Percentiles rank a stretch among this genome's conserved stretches.
Conservation (phyloP, 2,329 filamentous ascomycete genomes). For the Diaporthe longicolla region DNA sequence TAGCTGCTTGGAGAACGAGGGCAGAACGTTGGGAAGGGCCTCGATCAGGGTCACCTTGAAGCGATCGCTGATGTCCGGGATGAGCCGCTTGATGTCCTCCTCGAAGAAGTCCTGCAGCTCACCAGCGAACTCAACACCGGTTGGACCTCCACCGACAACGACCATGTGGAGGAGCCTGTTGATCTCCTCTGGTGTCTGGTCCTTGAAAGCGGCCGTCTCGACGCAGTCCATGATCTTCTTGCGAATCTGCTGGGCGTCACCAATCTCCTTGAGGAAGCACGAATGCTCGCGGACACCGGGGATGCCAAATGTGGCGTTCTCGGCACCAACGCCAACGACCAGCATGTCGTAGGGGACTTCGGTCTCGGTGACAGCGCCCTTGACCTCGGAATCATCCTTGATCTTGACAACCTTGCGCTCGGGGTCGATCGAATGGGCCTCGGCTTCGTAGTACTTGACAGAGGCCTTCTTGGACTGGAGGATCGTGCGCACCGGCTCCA, state of each 20-base stretch:
- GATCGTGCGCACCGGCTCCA: constrained; percentile 98
- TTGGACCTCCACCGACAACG: constrained; percentile 92
- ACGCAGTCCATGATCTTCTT: constrained; percentile 99
- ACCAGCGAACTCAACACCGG: constrained; percentile 97
- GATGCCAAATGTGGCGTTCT: constrained; percentile 99
- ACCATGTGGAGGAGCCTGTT: constrained; percentile 99
- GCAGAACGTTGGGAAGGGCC: constrained; percentile 94
- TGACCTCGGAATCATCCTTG: constrained; percentile 92
- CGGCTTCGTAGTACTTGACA: constrained; percentile 98
- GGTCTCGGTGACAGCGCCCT: constrained; percentile 84
- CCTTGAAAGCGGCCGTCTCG: constrained; percentile 98
- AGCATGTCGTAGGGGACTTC: constrained; percentile 99
- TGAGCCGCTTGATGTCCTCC: constrained; percentile 97
- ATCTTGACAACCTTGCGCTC: constrained; percentile 91
- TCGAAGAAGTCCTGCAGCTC: constrained; percentile 99
- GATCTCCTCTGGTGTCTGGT: constrained; percentile 88
- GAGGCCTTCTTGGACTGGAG: constrained; percentile 93
- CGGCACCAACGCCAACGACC: constrained; percentile 95
- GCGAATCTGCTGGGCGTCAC: constrained; percentile 94
- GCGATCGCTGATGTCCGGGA: constrained; percentile 93
- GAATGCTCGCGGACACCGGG: constrained; percentile 95
- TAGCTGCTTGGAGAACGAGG: constrained; percentile 98
- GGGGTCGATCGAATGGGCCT: constrained; percentile 94
- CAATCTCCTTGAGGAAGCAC: constrained; percentile 98
- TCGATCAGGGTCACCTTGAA: constrained; percentile 99